phyloP scores from a whole-genome alignment of 768 basidiomycete genomes.

The Leccinum boreale region DNA sequence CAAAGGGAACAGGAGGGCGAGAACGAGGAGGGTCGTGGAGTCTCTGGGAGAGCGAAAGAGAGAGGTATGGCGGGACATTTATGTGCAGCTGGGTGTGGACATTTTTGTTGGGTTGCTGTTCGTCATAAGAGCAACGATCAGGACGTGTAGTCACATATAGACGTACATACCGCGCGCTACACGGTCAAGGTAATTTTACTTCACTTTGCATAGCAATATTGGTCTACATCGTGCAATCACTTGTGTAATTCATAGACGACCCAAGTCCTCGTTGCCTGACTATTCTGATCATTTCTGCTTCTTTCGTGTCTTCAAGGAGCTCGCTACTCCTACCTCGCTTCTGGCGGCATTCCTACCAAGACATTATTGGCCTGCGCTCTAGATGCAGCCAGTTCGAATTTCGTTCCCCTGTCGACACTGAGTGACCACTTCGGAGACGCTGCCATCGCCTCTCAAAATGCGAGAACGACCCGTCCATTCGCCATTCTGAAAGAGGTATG shows the following conservation, averaged over 20 bases:
- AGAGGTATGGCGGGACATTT: constrained; percentile 45
- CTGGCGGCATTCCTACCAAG: constrained; percentile 62
- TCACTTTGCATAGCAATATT: too few species aligned
- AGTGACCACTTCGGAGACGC: constrained; percentile 46
- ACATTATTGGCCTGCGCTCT: constrained; percentile 63
- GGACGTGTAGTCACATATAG: not conserved
- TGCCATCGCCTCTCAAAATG: constrained; percentile 36
- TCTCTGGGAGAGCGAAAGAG: constrained; percentile 3
- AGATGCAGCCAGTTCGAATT: constrained; percentile 60
- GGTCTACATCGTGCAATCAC: not conserved
- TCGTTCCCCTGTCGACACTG: constrained; percentile 58
- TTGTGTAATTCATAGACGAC: not conserved
- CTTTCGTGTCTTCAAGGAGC: constrained; percentile 38
- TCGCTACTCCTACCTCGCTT: constrained; percentile 69
- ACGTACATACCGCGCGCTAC: too few species aligned
- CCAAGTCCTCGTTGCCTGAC: constrained; percentile 5
- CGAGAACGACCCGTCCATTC: too few species aligned
- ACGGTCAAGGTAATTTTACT: not conserved
- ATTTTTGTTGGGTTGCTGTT: constrained; percentile 71
- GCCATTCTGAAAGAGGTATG: constrained; percentile 23
- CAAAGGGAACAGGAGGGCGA: constrained; percentile 18
- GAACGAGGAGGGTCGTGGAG: constrained; percentile 10
- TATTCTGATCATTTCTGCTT: constrained; percentile 49
- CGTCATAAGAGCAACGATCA: not conserved
- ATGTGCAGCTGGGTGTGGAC: constrained; percentile 81